Percentiles rank a stretch among this genome's conserved stretches.
Evolutionary conservation across 345 rosid genomes (phyloP).

Genomic region (Syzygium jambos): DNA sequence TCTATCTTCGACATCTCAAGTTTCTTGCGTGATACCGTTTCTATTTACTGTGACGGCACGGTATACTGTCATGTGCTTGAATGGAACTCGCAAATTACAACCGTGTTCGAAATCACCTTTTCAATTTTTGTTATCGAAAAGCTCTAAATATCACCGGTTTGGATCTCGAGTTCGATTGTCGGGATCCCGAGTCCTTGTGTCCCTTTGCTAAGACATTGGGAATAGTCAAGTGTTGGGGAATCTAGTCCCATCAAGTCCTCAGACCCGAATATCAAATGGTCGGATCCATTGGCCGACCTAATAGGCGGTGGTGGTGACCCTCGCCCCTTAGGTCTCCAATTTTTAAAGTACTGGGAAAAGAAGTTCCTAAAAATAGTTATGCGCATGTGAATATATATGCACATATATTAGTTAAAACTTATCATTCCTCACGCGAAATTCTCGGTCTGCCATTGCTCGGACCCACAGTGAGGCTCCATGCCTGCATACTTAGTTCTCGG

Average conservation of each 20-base stretch:
- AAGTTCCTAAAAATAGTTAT: background rate
- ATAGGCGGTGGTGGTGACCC: background rate
- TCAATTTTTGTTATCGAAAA: accelerated
- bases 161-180: background rate
- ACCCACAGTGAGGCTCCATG: background rate
- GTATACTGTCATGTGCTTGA: background rate
- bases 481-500: accelerated
- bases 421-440: accelerated
- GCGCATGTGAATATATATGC: too few relatives aligned
- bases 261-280: background rate
- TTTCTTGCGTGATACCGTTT: too few relatives aligned
- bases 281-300: background rate
- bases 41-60: background rate
- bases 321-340: background rate
- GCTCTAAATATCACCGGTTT: accelerated
- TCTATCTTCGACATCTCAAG: background rate
- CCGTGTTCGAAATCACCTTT: background rate
- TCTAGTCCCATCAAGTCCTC: background rate
- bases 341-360: background rate
- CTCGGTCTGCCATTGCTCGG: accelerated
- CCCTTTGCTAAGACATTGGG: too few relatives aligned
- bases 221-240: background rate
- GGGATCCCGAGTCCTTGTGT: too few relatives aligned
- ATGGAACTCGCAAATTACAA: background rate
- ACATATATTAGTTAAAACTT: background rate